Evolutionary conservation across 345 rosid species (phyloP).

Genomic region (Lenwebbia sp.): DNA sequence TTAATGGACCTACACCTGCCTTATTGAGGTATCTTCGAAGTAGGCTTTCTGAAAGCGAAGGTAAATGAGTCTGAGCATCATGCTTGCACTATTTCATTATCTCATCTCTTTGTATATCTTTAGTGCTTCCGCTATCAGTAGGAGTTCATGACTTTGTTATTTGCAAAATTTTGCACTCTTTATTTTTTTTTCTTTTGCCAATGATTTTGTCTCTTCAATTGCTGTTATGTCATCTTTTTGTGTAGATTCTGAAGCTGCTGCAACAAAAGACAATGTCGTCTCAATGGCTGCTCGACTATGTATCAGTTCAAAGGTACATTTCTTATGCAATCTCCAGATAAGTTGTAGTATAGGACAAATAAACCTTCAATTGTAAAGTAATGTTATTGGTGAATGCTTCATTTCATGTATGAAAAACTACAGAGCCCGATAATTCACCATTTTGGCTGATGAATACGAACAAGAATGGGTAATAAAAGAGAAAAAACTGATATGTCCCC

Average conservation of each 20-base stretch:
- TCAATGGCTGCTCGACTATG: constrained; percentile 78
- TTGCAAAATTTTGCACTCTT: background rate
- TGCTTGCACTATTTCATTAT: background rate
- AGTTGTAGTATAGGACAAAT: background rate
- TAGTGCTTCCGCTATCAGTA: background rate
- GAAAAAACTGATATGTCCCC: background rate
- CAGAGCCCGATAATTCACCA: background rate
- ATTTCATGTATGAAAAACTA: background rate
- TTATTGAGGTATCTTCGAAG: constrained; percentile 76
- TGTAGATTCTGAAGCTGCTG: constrained; percentile 48
- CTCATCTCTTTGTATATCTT: background rate
- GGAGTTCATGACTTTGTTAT: background rate
- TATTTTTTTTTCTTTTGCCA: background rate
- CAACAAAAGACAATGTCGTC: constrained; percentile 50
- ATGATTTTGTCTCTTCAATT: background rate
- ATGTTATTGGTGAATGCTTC: background rate
- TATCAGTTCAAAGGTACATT: constrained; percentile 63
- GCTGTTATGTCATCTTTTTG: background rate
- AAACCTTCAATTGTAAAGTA: background rate
- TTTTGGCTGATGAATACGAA: background rate
- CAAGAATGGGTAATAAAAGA: background rate
- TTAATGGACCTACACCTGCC: constrained; percentile 82
- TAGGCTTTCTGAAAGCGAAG: constrained; percentile 70
- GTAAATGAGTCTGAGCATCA: constrained; percentile 9
- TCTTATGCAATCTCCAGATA: background rate